Conservation (phyloP, 352 stramenopile species). For the Globisporangium takayamanum region DNA sequence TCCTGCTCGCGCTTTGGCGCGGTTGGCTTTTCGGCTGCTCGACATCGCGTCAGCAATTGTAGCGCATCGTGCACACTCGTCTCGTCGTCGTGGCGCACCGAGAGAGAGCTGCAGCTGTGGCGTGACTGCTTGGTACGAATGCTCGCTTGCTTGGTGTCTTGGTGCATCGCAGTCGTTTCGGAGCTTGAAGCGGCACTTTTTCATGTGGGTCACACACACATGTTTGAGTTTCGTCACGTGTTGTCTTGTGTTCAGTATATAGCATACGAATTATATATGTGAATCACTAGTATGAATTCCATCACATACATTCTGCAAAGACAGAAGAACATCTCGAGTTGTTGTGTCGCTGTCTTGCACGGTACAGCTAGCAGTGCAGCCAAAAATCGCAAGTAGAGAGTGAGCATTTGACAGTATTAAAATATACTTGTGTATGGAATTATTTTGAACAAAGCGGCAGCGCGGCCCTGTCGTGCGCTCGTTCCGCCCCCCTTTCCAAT, state of each 20-base stretch:
- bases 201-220: too few relatives aligned
- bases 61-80: too few relatives aligned
- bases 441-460: too few relatives aligned
- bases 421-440: too few relatives aligned
- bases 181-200: too few relatives aligned
- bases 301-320: not conserved
- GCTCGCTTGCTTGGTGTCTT: too few relatives aligned
- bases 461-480: not conserved
- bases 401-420: too few relatives aligned
- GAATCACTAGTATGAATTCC: not conserved
- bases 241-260: too few relatives aligned
- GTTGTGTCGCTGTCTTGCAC: slow-evolving; percentile 5
- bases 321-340: not conserved
- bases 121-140: not conserved
- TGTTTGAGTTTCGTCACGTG: not conserved
- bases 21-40: slow-evolving; percentile 44
- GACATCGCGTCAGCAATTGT: slow-evolving; percentile 19
- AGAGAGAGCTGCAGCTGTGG: not conserved
- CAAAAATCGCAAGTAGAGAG: too few relatives aligned
- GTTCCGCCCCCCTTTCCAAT: not conserved
- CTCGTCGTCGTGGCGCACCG: not conserved
- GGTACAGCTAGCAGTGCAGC: not conserved
- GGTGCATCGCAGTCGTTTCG: too few relatives aligned
- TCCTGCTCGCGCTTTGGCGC: slow-evolving; percentile 51
- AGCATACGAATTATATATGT: not conserved